Evolutionary conservation across 257 asterid genomes (phyloP).

Genomic region (Coffea canephora): DNA sequence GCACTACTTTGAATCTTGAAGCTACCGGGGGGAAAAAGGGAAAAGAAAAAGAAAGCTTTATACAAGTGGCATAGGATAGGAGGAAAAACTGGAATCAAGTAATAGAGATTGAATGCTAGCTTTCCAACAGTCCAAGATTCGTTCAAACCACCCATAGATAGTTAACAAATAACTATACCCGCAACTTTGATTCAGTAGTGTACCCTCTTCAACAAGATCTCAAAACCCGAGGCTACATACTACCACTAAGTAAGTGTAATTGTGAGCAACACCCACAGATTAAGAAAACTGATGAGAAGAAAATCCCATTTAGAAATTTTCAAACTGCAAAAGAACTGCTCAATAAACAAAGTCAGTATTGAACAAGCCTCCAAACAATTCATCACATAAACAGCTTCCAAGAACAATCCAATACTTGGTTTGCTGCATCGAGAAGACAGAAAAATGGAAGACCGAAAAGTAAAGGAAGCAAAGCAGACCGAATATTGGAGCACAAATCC

Average conservation of each 20-base stretch:
- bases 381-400: background rate
- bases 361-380: background rate
- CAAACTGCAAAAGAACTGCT: background rate
- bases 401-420: background rate
- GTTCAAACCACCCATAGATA: background rate
- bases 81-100: background rate
- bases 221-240: no score
- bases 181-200: no score
- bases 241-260: no score
- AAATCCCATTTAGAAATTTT: background rate
- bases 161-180: no score
- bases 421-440: background rate
- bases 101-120: background rate
- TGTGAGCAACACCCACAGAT: no score
- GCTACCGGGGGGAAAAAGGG: background rate
- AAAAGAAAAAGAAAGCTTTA: no score
- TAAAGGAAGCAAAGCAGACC: constrained; percentile 32
- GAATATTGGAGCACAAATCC: constrained; percentile 79
- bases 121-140: background rate
- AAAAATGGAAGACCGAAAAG: background rate
- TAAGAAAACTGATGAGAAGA: no score
- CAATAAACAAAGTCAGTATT: background rate
- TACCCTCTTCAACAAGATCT: no score
- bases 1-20: background rate
- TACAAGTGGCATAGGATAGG: background rate